Percentiles rank a stretch among this genome's conserved stretches.
phyloP scores from a whole-genome alignment of 208 protist species.

The Trichomonas vaginalis region DNA sequence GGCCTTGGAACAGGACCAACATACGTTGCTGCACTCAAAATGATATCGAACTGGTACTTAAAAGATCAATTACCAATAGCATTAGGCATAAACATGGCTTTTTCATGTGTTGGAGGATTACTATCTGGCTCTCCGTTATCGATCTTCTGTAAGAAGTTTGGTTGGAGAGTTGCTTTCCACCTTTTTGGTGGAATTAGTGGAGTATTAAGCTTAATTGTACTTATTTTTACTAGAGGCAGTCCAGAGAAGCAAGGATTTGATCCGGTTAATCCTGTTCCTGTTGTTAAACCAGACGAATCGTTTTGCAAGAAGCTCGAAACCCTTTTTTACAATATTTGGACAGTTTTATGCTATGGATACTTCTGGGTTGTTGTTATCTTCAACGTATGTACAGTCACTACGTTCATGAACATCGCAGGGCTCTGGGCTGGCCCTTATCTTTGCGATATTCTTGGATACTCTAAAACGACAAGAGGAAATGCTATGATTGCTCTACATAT shows the following conservation, averaged over 20 bases:
- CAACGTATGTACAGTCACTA: neutral
- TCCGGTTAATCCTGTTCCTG: neutral
- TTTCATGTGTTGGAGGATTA: neutral
- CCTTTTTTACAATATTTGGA: neutral
- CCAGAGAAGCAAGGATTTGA: neutral
- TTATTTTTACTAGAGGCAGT: neutral
- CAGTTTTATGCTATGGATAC: neutral
- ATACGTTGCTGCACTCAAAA: neutral
- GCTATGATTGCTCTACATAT: neutral
- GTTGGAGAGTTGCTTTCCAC: neutral
- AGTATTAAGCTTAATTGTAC: neutral
- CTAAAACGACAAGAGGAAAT: neutral
- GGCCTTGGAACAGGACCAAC: neutral
- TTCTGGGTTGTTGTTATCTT: neutral
- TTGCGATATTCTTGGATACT: neutral
- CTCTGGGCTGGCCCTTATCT: neutral
- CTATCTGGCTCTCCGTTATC: neutral
- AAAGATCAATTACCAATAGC: neutral
- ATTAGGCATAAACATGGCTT: neutral
- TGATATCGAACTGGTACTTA: neutral
- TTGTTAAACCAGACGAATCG: neutral
- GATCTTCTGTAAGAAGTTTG: neutral
- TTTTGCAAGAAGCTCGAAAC: neutral
- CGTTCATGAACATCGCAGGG: neutral
- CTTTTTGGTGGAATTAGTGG: neutral